These are phyloP conservation scores for Babesia ovis DNA, from an alignment of 169 alveolate genomes.

Conservation along the genomic window DNA sequence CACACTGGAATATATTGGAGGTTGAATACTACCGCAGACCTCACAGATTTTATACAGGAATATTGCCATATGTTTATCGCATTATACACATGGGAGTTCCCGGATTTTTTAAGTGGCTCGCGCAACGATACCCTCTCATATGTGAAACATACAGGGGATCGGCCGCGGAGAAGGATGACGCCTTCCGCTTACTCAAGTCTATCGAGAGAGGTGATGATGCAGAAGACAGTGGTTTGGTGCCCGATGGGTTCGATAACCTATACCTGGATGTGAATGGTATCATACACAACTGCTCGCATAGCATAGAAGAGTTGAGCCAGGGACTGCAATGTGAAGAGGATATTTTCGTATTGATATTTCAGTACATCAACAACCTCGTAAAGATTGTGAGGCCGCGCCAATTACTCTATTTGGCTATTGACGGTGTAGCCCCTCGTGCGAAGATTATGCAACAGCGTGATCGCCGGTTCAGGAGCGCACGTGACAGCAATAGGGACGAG, in stretches of 20 bases:
- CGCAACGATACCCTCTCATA: slow-evolving; percentile 71
- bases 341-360: slow-evolving; percentile 83
- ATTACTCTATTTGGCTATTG: slow-evolving; percentile 90
- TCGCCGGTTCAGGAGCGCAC: slow-evolving; percentile 89
- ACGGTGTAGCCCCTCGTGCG: slow-evolving; percentile 98
- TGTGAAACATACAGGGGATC: slow-evolving; percentile 57
- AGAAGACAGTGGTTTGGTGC: background rate
- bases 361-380: slow-evolving; percentile 88
- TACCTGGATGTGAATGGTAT: slow-evolving; percentile 95
- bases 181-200: slow-evolving; percentile 44
- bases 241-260: slow-evolving; percentile 86
- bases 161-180: slow-evolving; percentile 63
- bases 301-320: slow-evolving; percentile 76
- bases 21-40: no score
- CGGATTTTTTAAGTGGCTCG: slow-evolving; percentile 62
- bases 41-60: no score
- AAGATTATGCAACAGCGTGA: slow-evolving; percentile 94
- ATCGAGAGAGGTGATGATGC: slow-evolving; percentile 5
- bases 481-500: slow-evolving; percentile 74
- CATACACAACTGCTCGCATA: slow-evolving; percentile 92
- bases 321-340: slow-evolving; percentile 73
- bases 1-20: no score
- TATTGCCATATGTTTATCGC: background rate
- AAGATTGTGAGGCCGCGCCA: slow-evolving; percentile 87
- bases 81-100: slow-evolving; percentile 59